Conservation (phyloP, 2,329 filamentous ascomycete species). For the Clonostachys solani region DNA sequence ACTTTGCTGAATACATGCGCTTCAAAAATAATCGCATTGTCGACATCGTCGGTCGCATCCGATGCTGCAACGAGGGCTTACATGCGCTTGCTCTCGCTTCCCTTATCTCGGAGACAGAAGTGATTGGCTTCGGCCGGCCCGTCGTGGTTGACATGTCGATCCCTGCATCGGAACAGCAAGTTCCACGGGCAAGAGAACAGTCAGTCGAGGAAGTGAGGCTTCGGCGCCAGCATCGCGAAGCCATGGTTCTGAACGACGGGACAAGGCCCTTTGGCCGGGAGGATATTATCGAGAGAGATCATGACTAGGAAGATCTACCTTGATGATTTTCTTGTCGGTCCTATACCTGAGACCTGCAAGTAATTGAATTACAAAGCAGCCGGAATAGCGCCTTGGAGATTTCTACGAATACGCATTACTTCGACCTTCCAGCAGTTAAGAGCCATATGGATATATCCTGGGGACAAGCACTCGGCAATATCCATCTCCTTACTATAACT, state of each 20-base stretch:
- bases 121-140: constrained; percentile 17
- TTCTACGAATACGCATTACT: too few relatives aligned
- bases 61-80: constrained; percentile 43
- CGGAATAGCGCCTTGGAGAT: too few relatives aligned
- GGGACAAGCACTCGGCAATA: too few relatives aligned
- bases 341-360: too few relatives aligned
- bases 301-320: constrained; percentile 9
- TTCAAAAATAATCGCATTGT: constrained; percentile 46
- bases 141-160: constrained; percentile 26
- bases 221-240: constrained; percentile 74
- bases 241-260: constrained; percentile 89
- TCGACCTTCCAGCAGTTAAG: too few relatives aligned
- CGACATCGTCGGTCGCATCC: constrained; percentile 46
- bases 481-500: too few relatives aligned
- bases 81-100: constrained; percentile 46
- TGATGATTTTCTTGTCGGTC: too few relatives aligned
- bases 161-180: constrained; percentile 11
- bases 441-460: too few relatives aligned
- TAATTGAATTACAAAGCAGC: too few relatives aligned
- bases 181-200: constrained; percentile 37
- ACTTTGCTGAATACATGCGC: constrained; percentile 48
- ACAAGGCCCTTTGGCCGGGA: constrained; percentile 66
- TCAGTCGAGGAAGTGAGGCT: constrained; percentile 66
- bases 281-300: constrained; percentile 72
- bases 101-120: constrained; percentile 26